Evolutionary conservation across 345 rosid species (phyloP).

Genomic region (Aethionema arabicum): DNA sequence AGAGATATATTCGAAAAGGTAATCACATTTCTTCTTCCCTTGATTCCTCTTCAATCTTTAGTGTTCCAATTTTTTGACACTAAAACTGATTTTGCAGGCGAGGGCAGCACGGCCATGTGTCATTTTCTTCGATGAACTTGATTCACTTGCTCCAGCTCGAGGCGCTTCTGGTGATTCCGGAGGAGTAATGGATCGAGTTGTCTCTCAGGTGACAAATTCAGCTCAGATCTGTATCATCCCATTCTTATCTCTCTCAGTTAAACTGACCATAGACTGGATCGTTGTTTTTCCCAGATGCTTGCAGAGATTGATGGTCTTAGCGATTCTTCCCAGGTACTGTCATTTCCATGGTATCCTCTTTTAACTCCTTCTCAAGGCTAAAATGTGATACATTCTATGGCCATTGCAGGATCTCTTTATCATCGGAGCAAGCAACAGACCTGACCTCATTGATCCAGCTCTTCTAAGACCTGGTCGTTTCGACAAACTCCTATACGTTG

Average conservation of each 20-base stretch:
- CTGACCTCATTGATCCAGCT: slow-evolving; percentile 96
- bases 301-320: slow-evolving; percentile 97
- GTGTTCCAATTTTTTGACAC: not conserved
- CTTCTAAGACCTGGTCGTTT: slow-evolving; percentile 95
- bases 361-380: not conserved
- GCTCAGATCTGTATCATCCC: not conserved
- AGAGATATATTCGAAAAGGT: slow-evolving; percentile 97
- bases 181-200: slow-evolving; percentile 98
- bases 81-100: slow-evolving; percentile 53
- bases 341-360: not conserved
- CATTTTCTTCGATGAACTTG: slow-evolving; percentile 95
- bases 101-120: slow-evolving; percentile 97
- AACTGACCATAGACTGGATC: not conserved
- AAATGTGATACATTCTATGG: not conserved
- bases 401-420: slow-evolving; percentile 72
- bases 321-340: slow-evolving; percentile 65
- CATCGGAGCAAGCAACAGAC: slow-evolving; percentile 97
- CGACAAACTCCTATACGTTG: slow-evolving; percentile 91
- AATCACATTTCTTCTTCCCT: slow-evolving; percentile 16
- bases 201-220: slow-evolving; percentile 68
- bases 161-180: slow-evolving; percentile 99
- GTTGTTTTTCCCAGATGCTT: slow-evolving; percentile 60
- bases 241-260: slow-evolving; percentile 4
- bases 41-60: not conserved
- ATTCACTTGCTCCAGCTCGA: slow-evolving; percentile 98